These are phyloP conservation scores for Linderina pennispora DNA, from an alignment of 192 early-diverging fungal species.

Conservation along the genomic window DNA sequence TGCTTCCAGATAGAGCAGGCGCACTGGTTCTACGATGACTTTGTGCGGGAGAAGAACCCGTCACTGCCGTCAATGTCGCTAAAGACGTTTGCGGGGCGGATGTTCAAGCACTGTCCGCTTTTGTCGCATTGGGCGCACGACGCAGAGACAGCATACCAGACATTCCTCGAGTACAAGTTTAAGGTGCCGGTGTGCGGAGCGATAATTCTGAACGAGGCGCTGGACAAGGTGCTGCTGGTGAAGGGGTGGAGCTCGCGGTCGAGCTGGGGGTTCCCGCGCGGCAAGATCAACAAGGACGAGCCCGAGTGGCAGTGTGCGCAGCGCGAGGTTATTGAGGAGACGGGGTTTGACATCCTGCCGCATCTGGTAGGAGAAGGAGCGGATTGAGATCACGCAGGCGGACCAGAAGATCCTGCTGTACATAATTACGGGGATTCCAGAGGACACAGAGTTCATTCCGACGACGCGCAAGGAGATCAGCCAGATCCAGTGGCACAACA, in stretches of 20 bases:
- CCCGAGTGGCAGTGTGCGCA: slow-evolving; percentile 79
- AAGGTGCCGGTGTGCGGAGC: slow-evolving; percentile 97
- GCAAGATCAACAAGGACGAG: slow-evolving; percentile 98
- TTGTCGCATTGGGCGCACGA: slow-evolving; percentile 83
- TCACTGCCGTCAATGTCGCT: slow-evolving; percentile 77
- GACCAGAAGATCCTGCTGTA: slow-evolving; percentile 90
- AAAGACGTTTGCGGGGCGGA: slow-evolving; percentile 73
- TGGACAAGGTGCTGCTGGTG: slow-evolving; percentile 80
- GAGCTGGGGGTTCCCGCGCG: slow-evolving; percentile 98
- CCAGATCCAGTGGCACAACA: slow-evolving; percentile 62
- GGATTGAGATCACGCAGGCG: slow-evolving; percentile 80
- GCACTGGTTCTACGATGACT: slow-evolving; percentile 99
- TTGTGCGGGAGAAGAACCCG: slow-evolving; percentile 82
- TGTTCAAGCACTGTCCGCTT: slow-evolving; percentile 89
- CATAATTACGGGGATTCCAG: slow-evolving; percentile 82
- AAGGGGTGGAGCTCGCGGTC: slow-evolving; percentile 86
- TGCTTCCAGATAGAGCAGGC: slow-evolving; percentile 99
- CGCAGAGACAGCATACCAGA: slow-evolving; percentile 82
- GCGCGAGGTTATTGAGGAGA: slow-evolving; percentile 93
- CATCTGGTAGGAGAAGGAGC: slow-evolving; percentile 68
- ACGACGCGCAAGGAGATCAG: slow-evolving; percentile 94
- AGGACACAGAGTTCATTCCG: slow-evolving; percentile 73
- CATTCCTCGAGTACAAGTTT: slow-evolving; percentile 94
- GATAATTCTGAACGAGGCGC: slow-evolving; percentile 77
- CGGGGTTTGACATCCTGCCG: slow-evolving; percentile 81